Evolutionary conservation across 441 rosid genomes (phyloP).

Genomic region (Pelargonium australe): DNA sequence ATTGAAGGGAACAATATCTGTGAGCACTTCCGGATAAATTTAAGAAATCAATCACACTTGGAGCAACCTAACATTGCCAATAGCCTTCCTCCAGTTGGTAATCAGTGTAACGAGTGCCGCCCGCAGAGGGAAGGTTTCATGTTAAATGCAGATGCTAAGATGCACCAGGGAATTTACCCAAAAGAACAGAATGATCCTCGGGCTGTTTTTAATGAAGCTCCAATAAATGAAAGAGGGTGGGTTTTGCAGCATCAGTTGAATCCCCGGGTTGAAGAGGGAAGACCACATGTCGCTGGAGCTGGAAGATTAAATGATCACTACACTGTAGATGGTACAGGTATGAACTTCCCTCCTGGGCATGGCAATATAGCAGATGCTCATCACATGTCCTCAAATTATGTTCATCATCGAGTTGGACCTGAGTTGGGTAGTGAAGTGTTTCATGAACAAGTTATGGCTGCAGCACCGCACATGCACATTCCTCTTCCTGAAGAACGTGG

Average conservation of each 20-base stretch:
- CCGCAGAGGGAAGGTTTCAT: slow-evolving; percentile 49
- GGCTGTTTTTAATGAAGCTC: slow-evolving; percentile 44
- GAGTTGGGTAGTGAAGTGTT: slow-evolving; percentile 56
- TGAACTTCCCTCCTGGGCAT: slow-evolving; percentile 56
- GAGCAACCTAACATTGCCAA: slow-evolving; percentile 61
- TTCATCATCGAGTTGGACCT: slow-evolving; percentile 50
- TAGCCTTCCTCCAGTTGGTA: slow-evolving; percentile 41
- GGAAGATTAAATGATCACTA: slow-evolving; percentile 67
- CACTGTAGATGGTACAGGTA: slow-evolving; percentile 50
- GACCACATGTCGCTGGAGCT: slow-evolving; percentile 49
- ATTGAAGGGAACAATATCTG: slow-evolving; percentile 58
- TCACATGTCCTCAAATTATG: slow-evolving; percentile 39
- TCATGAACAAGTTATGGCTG: slow-evolving; percentile 50
- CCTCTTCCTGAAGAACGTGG: slow-evolving; percentile 49
- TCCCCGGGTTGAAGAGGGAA: slow-evolving; percentile 56
- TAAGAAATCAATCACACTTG: slow-evolving; percentile 55
- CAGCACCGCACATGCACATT: slow-evolving; percentile 34
- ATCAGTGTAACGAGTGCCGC: slow-evolving; percentile 50
- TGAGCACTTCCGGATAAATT: slow-evolving; percentile 52
- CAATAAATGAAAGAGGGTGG: slow-evolving; percentile 75
- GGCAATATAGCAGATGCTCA: slow-evolving; percentile 45
- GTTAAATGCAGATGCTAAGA: slow-evolving; percentile 51
- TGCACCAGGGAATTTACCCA: slow-evolving; percentile 42
- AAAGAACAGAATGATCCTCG: slow-evolving; percentile 49
- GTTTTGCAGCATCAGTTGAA: slow-evolving; percentile 53